Base-by-base conservation (phyloP, 441 rosid species). In the Dalechampia spathulata region DNA sequence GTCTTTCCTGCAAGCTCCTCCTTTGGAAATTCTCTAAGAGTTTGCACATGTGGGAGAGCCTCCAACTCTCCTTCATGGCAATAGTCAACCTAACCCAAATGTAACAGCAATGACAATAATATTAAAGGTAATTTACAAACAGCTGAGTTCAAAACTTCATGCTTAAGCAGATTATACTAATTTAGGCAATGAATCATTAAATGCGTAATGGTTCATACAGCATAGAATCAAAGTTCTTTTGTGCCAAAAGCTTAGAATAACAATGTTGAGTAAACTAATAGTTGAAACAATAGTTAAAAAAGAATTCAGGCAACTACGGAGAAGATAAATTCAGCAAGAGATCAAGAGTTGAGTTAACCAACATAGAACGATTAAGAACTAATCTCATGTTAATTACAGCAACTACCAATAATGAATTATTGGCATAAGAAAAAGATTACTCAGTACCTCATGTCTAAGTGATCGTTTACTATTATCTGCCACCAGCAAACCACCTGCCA, bases 1-100 rank as follows among this genome's bases (percentile, higher is more conserved):
- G 83, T 78, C 79, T 79, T 86, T 40, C 57, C 77, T 57, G 52
- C 53, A 59, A 86, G 86, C 68, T 73, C 77, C 63, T 76, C 74
- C 67, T 61, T 71, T 1, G 87, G 83, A 71, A 81, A 70, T 22
- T 62, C 57, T 49, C 70, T 66, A 58, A 86, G 90, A 68, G 81
- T 79, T 70, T 83, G 94, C 58, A 83, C 25, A 17, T 58, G 50
- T 4, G 94, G 94, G 21, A 86, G 61, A 59, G 25, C 50, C 48
- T 66, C 80, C 11, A 50, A 53, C 60, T 67, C 82, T 52, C 52
- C 69, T 34, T 44, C 73, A 55, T 61, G 65, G 26, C 36, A 55
- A 58, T 41, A 57, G 60, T 59, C 54, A 63, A 44, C 71, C 89
- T 85, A 68, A 41, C 19, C 58, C 37, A 60, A 39, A 23, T 66